These are phyloP conservation scores for Mariannaea sp. DNA, from an alignment of 2,329 filamentous ascomycete species.

Conservation along the genomic window DNA sequence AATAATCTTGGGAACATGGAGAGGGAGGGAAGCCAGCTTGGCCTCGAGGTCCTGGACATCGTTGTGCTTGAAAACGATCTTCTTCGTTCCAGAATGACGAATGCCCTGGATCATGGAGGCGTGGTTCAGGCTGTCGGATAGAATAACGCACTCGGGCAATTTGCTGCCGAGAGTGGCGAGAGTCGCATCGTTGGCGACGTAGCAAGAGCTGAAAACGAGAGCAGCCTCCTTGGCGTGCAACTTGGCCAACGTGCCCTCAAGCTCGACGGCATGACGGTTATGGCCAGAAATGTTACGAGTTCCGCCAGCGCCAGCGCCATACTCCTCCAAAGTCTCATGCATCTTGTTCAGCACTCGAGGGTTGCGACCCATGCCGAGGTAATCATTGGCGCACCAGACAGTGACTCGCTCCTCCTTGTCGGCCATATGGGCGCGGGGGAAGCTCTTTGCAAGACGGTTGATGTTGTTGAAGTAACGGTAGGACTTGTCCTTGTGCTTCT, in stretches of 20 bases:
- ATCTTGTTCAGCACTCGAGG: conserved; percentile 83
- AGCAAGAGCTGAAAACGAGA: conserved; percentile 96
- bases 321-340: conserved; percentile 93
- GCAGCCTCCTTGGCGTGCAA: conserved; percentile 91
- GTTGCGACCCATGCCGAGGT: conserved; percentile 96
- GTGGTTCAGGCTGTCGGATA: conserved; percentile 97
- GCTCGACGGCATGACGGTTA: conserved; percentile 86
- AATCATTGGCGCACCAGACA: conserved; percentile 99
- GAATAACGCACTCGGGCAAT: conserved; percentile 92
- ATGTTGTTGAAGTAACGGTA: conserved; percentile 99
- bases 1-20: conserved; percentile 92
- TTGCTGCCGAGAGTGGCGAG: conserved; percentile 96
- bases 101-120: conserved; percentile 99
- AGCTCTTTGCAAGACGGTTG: conserved; percentile 95
- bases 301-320: conserved; percentile 92
- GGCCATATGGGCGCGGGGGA: conserved; percentile 91
- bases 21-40: conserved; percentile 85
- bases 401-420: conserved; percentile 84
- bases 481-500: conserved; percentile 99
- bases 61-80: conserved; percentile 99
- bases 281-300: conserved; percentile 98
- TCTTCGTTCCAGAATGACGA: conserved; percentile 93
- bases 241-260: conserved; percentile 83
- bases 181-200: conserved; percentile 96
- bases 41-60: conserved; percentile 90